Evolutionary conservation across 805 yeast genomes (phyloP).

Genomic region (Ogataea naganishii): DNA sequence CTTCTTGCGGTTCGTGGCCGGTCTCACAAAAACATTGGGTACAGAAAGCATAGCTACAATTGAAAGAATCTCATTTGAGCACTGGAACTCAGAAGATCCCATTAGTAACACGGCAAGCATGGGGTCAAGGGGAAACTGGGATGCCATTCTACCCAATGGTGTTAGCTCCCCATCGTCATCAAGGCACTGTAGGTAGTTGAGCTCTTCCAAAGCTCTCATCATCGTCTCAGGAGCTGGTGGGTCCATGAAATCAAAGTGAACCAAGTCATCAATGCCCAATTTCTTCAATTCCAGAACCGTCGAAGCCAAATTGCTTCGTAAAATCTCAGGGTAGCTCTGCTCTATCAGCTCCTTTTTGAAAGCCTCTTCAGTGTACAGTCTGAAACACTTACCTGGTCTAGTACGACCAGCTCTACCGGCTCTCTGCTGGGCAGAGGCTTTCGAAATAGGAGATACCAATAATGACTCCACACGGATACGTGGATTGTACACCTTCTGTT

Average conservation of each 20-base stretch:
- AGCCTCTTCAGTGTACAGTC: conserved; percentile 94
- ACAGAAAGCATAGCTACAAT: conserved; percentile 88
- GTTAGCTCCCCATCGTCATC: conserved; percentile 91
- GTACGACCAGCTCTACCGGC: conserved; percentile 99
- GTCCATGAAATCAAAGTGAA: conserved; percentile 97
- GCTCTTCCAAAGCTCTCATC: conserved; percentile 98
- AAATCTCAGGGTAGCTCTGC: conserved; percentile 93
- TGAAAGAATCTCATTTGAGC: conserved; percentile 83
- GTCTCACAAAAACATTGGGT: conserved; percentile 91
- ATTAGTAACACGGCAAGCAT: conserved; percentile 89
- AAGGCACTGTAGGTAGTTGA: conserved; percentile 82
- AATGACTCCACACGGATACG: conserved; percentile 91
- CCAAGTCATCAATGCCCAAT: conserved; percentile 90
- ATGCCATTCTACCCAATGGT: conserved; percentile 80
- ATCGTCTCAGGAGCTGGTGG: conserved; percentile 99
- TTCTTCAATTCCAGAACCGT: conserved; percentile 91
- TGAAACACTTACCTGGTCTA: conserved; percentile 94
- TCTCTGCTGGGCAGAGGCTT: conserved; percentile 96
- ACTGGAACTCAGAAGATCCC: conserved; percentile 74
- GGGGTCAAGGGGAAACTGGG: conserved; percentile 93
- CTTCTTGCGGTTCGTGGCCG: conserved; percentile 74
- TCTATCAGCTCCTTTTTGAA: conserved; percentile 89
- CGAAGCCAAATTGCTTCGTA: conserved; percentile 82
- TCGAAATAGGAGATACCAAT: conserved; percentile 91
- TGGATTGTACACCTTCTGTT: conserved; percentile 95